phyloP scores from a whole-genome alignment of 768 basidiomycete genomes.

The Trichaptum fuscoviolaceum region DNA sequence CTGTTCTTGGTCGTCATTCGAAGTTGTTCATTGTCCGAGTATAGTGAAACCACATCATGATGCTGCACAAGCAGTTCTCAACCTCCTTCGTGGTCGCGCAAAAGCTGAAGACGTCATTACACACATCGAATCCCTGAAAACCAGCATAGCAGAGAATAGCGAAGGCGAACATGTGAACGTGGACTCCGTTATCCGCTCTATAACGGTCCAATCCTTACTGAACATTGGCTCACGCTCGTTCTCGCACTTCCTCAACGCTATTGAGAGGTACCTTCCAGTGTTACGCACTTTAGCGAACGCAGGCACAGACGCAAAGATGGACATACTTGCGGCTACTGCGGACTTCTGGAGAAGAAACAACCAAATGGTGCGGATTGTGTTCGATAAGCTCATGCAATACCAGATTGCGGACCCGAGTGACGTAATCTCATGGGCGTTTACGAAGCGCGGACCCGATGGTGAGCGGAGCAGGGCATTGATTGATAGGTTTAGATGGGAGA shows the following conservation, averaged over 20 bases:
- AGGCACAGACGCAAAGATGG: slow-evolving; percentile 52
- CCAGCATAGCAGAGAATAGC: slow-evolving; percentile 54
- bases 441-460: slow-evolving; percentile 40
- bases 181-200: slow-evolving; percentile 63
- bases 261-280: slow-evolving; percentile 86
- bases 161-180: slow-evolving; percentile 54
- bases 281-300: slow-evolving; percentile 59
- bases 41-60: slow-evolving; percentile 74
- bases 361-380: slow-evolving; percentile 88
- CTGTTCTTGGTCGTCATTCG: background rate
- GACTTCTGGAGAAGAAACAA: slow-evolving; percentile 80
- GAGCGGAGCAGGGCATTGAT: slow-evolving; percentile 31
- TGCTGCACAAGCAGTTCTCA: slow-evolving; percentile 72
- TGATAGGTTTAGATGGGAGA: slow-evolving; percentile 68
- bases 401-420: slow-evolving; percentile 94
- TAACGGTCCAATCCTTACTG: slow-evolving; percentile 82
- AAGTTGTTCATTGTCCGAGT: background rate
- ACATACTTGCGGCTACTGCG: slow-evolving; percentile 66
- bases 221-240: slow-evolving; percentile 93
- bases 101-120: slow-evolving; percentile 76
- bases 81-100: slow-evolving; percentile 75
- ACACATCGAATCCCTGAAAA: slow-evolving; percentile 67
- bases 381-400: slow-evolving; percentile 98
- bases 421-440: slow-evolving; percentile 81
- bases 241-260: slow-evolving; percentile 95